These are phyloP conservation scores for Cladosporium sp. DNA, from an alignment of 2,329 filamentous ascomycete species.

Conservation along the genomic window DNA sequence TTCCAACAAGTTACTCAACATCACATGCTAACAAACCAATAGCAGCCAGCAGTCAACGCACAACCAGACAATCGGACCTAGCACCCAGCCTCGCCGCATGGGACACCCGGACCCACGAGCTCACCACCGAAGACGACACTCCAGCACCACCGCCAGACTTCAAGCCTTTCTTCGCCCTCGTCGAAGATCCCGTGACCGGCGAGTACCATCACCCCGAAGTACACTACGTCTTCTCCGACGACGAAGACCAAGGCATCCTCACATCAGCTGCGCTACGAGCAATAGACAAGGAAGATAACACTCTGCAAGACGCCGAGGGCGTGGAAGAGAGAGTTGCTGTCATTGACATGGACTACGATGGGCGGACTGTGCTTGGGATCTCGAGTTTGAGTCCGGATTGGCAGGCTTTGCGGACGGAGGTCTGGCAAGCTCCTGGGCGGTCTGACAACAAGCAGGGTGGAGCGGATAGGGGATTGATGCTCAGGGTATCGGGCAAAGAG, in stretches of 20 bases:
- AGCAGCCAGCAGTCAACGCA: slow-evolving; percentile 18
- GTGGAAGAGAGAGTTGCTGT: slow-evolving; percentile 58
- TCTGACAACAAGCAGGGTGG: slow-evolving; percentile 23
- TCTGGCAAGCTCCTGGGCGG: slow-evolving; percentile 65
- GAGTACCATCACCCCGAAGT: slow-evolving; percentile 81
- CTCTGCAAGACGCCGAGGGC: slow-evolving; percentile 22
- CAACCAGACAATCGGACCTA: slow-evolving; percentile 18
- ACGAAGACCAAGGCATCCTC: slow-evolving; percentile 69
- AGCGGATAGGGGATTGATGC: slow-evolving; percentile 55
- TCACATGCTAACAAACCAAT: background rate
- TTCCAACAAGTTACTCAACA: background rate
- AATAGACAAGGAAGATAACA: slow-evolving; percentile 50
- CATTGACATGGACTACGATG: slow-evolving; percentile 53
- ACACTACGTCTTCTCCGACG: slow-evolving; percentile 91
- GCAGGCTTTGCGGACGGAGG: slow-evolving; percentile 60
- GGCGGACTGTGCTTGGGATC: slow-evolving; percentile 63
- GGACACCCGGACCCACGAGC: slow-evolving; percentile 19
- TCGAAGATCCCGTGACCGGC: slow-evolving; percentile 73
- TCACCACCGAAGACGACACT: background rate
- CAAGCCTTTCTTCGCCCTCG: slow-evolving; percentile 80
- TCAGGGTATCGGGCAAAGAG: slow-evolving; percentile 60
- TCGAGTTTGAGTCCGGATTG: slow-evolving; percentile 75
- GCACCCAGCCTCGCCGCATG: slow-evolving; percentile 19
- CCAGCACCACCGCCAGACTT: slow-evolving; percentile 51
- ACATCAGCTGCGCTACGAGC: slow-evolving; percentile 64